phyloP scores from a whole-genome alignment of 495 filamentous ascomycete genomes.

The Pseudotulostoma volvatum region DNA sequence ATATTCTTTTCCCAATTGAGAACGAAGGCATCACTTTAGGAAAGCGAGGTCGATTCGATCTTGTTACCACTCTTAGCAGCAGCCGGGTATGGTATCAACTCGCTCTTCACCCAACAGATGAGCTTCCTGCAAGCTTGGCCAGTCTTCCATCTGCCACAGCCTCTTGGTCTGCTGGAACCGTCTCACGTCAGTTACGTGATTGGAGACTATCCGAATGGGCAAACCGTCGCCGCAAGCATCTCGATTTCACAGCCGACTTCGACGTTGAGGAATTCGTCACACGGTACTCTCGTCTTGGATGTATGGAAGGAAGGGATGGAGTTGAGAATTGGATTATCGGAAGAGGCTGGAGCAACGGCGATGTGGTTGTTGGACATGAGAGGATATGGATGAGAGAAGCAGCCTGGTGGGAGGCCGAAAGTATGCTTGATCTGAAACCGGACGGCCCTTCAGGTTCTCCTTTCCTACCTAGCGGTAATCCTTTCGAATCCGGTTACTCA shows the following conservation, averaged over 20 bases:
- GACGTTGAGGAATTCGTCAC: conserved; percentile 80
- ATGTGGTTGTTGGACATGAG: conserved; percentile 77
- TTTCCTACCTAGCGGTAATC: conserved; percentile 20
- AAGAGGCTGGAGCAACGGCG: conserved; percentile 94
- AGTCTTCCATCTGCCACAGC: conserved; percentile 42
- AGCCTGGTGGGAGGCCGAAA: conserved; percentile 96
- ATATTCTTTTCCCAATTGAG: conserved; percentile 66
- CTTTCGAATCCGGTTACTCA: conserved; percentile 49
- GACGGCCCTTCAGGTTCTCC: conserved; percentile 19
- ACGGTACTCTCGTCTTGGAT: conserved; percentile 71
- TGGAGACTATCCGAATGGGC: conserved; percentile 96
- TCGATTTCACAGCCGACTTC: conserved; percentile 97
- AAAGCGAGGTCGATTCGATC: conserved; percentile 57
- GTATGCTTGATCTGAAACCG: conserved; percentile 84
- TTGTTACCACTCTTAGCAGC: conserved; percentile 48
- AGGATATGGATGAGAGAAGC: conserved; percentile 89
- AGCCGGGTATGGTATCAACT: conserved; percentile 95
- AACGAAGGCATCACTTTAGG: conserved; percentile 59
- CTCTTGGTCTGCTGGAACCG: conserved; percentile 78
- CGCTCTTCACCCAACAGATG: conserved; percentile 79
- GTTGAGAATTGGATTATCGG: conserved; percentile 93
- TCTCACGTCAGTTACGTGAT: conserved; percentile 78
- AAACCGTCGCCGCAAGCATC: conserved; percentile 73
- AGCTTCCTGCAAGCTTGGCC: conserved; percentile 53
- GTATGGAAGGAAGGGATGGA: conserved; percentile 77